Evolutionary conservation across 129 eudicot genomes (phyloP).

Genomic region (sunflower (Helianthus annuus)): HanXRQr2.0-SUNRISE NC_035437.2:96189614-96190113

Average conservation of each 20-base stretch:
- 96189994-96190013: slow-evolving; percentile 77
- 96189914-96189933: background rate
- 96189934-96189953: background rate
- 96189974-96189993: slow-evolving; percentile 93
- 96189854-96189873: slow-evolving; percentile 99
- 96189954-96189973: slow-evolving; percentile 68
- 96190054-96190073: slow-evolving; percentile 92
- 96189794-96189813: slow-evolving; percentile 2
- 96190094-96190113: background rate
- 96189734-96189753: too few species aligned
- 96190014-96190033: slow-evolving; percentile 82
- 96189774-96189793: background rate
- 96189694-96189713: too few species aligned
- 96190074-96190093: background rate
- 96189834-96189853: slow-evolving; percentile 89
- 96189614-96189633: too few species aligned
- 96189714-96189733: too few species aligned
- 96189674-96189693: too few species aligned
- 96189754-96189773: background rate
- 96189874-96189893: slow-evolving; percentile 73
- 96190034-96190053: slow-evolving; percentile 98
- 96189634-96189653: too few species aligned
- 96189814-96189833: slow-evolving; percentile 45
- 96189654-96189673: too few species aligned
- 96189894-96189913: background rate